These are phyloP conservation scores for Domatiomyces catenatus DNA, from an alignment of 2,329 filamentous ascomycete species.

Conservation along the genomic window DNA sequence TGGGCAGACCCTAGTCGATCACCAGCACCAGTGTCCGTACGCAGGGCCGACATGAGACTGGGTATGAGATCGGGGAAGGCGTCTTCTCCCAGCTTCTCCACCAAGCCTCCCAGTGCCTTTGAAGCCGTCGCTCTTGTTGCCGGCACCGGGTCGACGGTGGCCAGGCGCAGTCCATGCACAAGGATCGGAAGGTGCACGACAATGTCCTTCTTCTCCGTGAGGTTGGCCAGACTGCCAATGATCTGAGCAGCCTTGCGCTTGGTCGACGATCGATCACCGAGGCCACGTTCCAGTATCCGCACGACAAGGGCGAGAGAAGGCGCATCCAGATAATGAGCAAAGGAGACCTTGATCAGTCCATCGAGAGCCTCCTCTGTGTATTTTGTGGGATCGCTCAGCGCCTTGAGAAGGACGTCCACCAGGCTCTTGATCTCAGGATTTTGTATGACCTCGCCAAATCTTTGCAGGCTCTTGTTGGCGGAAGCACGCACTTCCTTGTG, in stretches of 20 bases:
- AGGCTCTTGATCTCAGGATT: constrained; percentile 94
- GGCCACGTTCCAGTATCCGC: constrained; percentile 81
- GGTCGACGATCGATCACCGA: constrained; percentile 80
- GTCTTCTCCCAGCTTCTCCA: constrained; percentile 96
- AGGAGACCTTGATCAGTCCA: constrained; percentile 90
- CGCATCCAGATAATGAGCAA: constrained; percentile 94
- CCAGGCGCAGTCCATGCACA: constrained; percentile 74
- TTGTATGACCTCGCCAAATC: constrained; percentile 94
- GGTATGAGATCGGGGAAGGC: constrained; percentile 93
- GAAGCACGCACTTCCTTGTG: constrained; percentile 91
- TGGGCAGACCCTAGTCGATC: constrained; percentile 93
- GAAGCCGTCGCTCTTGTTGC: constrained; percentile 93
- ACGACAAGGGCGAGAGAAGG: constrained; percentile 90
- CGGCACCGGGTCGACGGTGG: constrained; percentile 87
- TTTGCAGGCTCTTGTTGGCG: constrained; percentile 89
- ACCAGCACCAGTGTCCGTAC: constrained; percentile 89
- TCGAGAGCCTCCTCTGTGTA: constrained; percentile 93
- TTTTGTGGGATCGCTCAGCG: constrained; percentile 90
- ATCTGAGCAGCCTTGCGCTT: constrained; percentile 96
- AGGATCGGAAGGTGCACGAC: constrained; percentile 80
- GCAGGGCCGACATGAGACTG: constrained; percentile 91
- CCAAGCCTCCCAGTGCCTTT: constrained; percentile 85
- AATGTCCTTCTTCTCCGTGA: constrained; percentile 91
- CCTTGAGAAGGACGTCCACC: constrained; percentile 83
- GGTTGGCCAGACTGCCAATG: constrained; percentile 90